A percentile compares a stretch with the other conserved stretches of the same genome.
These are phyloP conservation scores for Bigelowiella natans DNA, from an alignment of 78 protist species.

Conservation along the genomic window DNA sequence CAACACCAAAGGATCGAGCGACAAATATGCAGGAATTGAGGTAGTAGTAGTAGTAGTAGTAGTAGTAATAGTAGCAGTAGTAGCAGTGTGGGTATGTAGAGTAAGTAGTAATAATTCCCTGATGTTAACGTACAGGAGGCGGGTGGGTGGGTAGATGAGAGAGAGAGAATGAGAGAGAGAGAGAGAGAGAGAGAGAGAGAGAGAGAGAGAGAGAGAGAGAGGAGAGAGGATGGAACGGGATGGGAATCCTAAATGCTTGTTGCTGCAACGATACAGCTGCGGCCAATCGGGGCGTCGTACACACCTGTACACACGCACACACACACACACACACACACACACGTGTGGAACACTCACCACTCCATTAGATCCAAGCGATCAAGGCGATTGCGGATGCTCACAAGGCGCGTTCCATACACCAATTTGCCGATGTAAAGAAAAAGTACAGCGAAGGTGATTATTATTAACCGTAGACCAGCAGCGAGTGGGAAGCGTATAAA, in stretches of 20 bases:
- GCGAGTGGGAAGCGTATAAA: too few relatives aligned
- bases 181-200: slow-evolving; percentile 6
- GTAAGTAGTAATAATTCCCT: too few relatives aligned
- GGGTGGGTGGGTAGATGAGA: neutral
- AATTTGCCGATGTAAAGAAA: slow-evolving; percentile 41
- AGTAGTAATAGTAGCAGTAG: neutral
- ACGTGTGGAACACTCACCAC: slow-evolving; percentile 2
- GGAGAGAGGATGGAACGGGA: neutral
- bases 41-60: neutral
- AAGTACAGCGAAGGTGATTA: neutral
- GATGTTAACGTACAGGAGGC: too few relatives aligned
- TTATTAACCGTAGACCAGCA: neutral
- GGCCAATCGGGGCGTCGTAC: too few relatives aligned
- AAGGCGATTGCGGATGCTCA: slow-evolving; percentile 63
- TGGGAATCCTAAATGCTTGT: neutral
- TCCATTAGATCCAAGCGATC: slow-evolving; percentile 59
- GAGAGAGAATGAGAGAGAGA: neutral
- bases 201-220: slow-evolving; percentile 3
- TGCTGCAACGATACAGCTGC: neutral
- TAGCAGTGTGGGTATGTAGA: too few relatives aligned
- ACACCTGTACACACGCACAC: neutral
- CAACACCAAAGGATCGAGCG: too few relatives aligned
- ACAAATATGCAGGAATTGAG: neutral
- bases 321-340: neutral
- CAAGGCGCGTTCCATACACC: slow-evolving; percentile 50